Percentiles rank a stretch among this genome's conserved stretches.
These are phyloP conservation scores for Metarhizium robertsii DNA, from an alignment of 2,329 filamentous ascomycete species.

Conservation along the genomic window DNA sequence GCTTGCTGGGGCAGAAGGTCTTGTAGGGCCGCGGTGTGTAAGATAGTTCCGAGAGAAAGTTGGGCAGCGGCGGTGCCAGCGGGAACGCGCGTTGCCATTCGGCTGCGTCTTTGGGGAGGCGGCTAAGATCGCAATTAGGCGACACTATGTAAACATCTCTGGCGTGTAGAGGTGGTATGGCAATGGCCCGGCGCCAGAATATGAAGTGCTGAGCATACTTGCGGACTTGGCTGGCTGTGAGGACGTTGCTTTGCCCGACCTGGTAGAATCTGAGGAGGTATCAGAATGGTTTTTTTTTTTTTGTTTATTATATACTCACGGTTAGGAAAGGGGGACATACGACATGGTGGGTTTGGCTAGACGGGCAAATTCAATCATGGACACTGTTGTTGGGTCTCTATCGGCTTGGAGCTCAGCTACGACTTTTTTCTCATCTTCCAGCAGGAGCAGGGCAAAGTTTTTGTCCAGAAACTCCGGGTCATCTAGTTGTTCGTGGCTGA, in stretches of 20 bases:
- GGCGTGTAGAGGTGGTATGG: constrained; percentile 82
- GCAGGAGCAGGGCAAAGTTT: constrained; percentile 76
- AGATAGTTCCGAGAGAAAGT: constrained; percentile 79
- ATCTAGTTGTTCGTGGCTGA: constrained; percentile 57
- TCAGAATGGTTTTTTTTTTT: no score
- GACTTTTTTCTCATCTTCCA: constrained; percentile 70
- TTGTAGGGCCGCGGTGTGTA: constrained; percentile 76
- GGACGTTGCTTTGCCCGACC: constrained; percentile 59
- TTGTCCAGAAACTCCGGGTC: constrained; percentile 66
- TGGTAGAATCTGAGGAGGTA: constrained; percentile 47
- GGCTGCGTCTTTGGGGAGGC: constrained; percentile 57
- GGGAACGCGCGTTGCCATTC: constrained; percentile 75
- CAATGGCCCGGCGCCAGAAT: constrained; percentile 88
- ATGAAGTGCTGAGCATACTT: constrained; percentile 88
- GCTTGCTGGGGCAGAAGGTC: constrained; percentile 73
- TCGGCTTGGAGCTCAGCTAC: constrained; percentile 68
- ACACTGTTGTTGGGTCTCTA: constrained; percentile 63
- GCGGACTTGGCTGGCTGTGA: constrained; percentile 72
- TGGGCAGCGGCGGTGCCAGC: constrained; percentile 70
- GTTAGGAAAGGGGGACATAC: constrained; percentile 24
- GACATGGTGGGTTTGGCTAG: constrained; percentile 61
- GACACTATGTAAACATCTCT: constrained; percentile 87
- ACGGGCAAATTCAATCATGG: constrained; percentile 73
- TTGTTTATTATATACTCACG: neutral
- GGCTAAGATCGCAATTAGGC: constrained; percentile 72